A percentile compares a stretch with the other conserved stretches of the same genome.
These are phyloP conservation scores for Martensiomyces pterosporus DNA, from an alignment of 192 early-diverging fungal species.

Conservation along the genomic window DNA sequence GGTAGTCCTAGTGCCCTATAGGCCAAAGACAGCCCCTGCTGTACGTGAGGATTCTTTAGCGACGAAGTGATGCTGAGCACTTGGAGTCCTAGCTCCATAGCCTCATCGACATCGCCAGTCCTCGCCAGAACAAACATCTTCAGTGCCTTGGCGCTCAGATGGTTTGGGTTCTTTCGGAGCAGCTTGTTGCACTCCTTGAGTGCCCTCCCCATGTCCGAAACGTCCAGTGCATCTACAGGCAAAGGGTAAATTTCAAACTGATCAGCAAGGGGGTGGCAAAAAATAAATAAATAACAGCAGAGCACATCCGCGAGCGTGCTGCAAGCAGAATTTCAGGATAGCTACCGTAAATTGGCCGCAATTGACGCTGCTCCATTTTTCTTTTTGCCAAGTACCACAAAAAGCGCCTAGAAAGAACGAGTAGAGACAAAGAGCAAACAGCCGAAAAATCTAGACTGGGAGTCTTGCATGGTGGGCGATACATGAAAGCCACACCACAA, in stretches of 20 bases:
- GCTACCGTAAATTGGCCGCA: conserved; percentile 36
- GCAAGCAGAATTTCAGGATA: not conserved
- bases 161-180: conserved; percentile 34
- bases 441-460: too few species aligned
- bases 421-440: not conserved
- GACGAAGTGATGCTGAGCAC: conserved; percentile 40
- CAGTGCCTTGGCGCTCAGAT: conserved; percentile 55
- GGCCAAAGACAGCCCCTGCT: conserved; percentile 23
- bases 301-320: not conserved
- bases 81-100: conserved; percentile 56
- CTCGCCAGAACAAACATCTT: conserved; percentile 70
- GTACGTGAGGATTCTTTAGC: conserved; percentile 25
- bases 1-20: conserved; percentile 17
- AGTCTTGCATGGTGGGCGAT: too few species aligned
- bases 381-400: too few species aligned
- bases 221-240: conserved; percentile 27
- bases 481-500: too few species aligned
- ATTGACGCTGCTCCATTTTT: conserved; percentile 31
- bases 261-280: conserved; percentile 2
- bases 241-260: not conserved
- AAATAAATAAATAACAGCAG: too few species aligned
- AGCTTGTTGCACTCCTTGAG: conserved; percentile 23
- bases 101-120: conserved; percentile 61
- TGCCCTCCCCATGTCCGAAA: conserved; percentile 13
- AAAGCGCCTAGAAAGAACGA: too few species aligned